Conservation (phyloP, 768 basidiomycete genomes). For the Peribolospora kevripleyi region DNA sequence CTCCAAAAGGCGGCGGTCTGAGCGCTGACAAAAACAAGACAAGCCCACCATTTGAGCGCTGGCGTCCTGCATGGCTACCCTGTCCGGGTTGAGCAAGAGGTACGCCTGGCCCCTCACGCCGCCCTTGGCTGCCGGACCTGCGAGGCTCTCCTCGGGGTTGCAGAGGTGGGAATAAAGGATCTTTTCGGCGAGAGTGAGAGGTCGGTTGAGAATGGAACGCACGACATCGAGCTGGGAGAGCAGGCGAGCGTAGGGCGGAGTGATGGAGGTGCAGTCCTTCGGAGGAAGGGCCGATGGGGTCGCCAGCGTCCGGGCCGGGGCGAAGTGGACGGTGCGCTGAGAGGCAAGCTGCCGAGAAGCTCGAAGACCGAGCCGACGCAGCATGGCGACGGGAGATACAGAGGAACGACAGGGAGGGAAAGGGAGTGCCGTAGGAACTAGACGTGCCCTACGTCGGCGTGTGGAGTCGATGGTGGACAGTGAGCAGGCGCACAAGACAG, state of each 20-base stretch:
- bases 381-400: too few relatives aligned
- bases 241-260: slow-evolving; percentile 55
- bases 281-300: slow-evolving; percentile 23
- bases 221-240: slow-evolving; percentile 45
- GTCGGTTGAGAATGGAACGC: slow-evolving; percentile 41
- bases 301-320: slow-evolving; percentile 12
- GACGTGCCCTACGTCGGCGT: too few relatives aligned
- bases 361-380: too few relatives aligned
- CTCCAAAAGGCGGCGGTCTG: too few relatives aligned
- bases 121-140: slow-evolving; percentile 20
- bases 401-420: too few relatives aligned
- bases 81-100: slow-evolving; percentile 66
- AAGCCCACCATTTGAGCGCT: slow-evolving; percentile 22
- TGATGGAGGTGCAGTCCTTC: slow-evolving; percentile 46
- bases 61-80: slow-evolving; percentile 83
- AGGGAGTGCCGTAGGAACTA: too few relatives aligned
- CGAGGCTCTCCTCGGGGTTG: slow-evolving; percentile 45
- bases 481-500: too few relatives aligned
- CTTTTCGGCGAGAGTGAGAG: slow-evolving; percentile 89
- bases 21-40: too few relatives aligned
- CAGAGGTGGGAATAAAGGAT: slow-evolving; percentile 80
- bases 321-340: background rate
- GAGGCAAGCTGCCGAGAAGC: too few relatives aligned
- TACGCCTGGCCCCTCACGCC: slow-evolving; percentile 65
- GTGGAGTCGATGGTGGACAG: too few relatives aligned